A percentile compares a stretch with the other conserved stretches of the same genome.
These are phyloP conservation scores for Biancaea sappan DNA, from an alignment of 306 rosid genomes.

Conservation along the genomic window DNA sequence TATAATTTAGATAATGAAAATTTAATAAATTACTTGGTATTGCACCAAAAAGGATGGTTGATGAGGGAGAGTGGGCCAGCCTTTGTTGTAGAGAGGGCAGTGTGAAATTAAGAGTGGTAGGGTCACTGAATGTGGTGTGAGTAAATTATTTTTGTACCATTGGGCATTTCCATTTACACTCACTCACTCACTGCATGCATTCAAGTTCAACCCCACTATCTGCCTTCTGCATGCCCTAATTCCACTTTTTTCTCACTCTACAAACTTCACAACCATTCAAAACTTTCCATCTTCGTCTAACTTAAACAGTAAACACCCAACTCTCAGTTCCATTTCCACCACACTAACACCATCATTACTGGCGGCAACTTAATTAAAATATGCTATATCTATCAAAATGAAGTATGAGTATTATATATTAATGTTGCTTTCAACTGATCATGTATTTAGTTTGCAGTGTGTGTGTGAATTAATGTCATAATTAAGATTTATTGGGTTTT, in stretches of 20 bases:
- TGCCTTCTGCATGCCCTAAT: constrained; percentile 43
- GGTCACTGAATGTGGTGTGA: constrained; percentile 3
- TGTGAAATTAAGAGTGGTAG: constrained; percentile 19
- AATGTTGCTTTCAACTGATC: not conserved
- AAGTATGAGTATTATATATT: not conserved
- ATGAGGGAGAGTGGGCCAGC: not conserved
- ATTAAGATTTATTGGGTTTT: not conserved
- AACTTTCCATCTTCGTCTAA: constrained; percentile 35
- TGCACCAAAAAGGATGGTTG: not conserved
- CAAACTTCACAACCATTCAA: constrained; percentile 14
- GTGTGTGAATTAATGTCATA: not conserved
- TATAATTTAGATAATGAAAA: not conserved
- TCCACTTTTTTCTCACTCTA: constrained; percentile 31
- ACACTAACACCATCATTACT: constrained; percentile 26
- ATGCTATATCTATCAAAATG: too few species aligned
- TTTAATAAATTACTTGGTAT: not conserved
- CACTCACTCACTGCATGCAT: too few species aligned
- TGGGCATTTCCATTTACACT: too few species aligned
- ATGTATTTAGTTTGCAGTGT: not conserved
- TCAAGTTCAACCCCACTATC: too few species aligned
- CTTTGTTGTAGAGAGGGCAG: not conserved
- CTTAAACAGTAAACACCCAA: constrained; percentile 28
- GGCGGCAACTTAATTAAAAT: not conserved
- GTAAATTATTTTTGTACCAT: constrained; percentile 28
- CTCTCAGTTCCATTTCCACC: constrained; percentile 31